Percentiles rank a stretch among this genome's conserved stretches.
Conservation (phyloP, 1,284 basidiomycete genomes). For the Irpex sp. region DNA sequence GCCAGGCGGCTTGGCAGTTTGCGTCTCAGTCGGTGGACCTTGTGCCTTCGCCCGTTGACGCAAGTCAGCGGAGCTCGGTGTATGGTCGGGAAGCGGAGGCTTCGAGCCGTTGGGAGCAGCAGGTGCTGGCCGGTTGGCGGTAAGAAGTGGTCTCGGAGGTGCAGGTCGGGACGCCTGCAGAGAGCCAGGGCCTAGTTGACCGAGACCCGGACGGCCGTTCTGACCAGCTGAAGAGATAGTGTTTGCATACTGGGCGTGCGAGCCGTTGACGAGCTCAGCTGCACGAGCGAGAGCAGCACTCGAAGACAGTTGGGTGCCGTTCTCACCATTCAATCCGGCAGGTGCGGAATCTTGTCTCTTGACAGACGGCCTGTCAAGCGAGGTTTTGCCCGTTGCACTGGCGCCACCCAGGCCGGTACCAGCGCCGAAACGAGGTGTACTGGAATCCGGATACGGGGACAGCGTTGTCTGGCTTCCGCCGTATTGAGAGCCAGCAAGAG, state of each 20-base stretch:
- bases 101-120: slow-evolving; percentile 33
- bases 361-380: slow-evolving; percentile 38
- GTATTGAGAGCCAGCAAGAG: slow-evolving; percentile 3
- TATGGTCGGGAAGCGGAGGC: slow-evolving; percentile 44
- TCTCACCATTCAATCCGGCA: slow-evolving; percentile 42
- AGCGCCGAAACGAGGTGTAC: slow-evolving; percentile 76
- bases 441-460: slow-evolving; percentile 31
- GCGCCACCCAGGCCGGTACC: slow-evolving; percentile 81
- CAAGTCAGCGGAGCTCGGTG: slow-evolving; percentile 60
- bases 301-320: slow-evolving; percentile 26
- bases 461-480: slow-evolving; percentile 16
- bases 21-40: slow-evolving; percentile 39
- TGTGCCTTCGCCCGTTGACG: slow-evolving; percentile 57
- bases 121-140: slow-evolving; percentile 48
- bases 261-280: slow-evolving; percentile 62
- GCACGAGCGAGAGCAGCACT: slow-evolving; percentile 46
- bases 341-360: slow-evolving; percentile 62
- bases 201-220: slow-evolving; percentile 28
- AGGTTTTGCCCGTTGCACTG: slow-evolving; percentile 40
- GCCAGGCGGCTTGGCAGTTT: slow-evolving; percentile 32
- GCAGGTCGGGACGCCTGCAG: slow-evolving; percentile 51
- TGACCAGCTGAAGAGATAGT: slow-evolving; percentile 29
- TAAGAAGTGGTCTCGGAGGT: slow-evolving; percentile 48
- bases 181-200: slow-evolving; percentile 23
- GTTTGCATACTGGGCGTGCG: slow-evolving; percentile 44